Conservation (phyloP, 2,329 filamentous ascomycete species). For the Botrytis galanthina region DNA sequence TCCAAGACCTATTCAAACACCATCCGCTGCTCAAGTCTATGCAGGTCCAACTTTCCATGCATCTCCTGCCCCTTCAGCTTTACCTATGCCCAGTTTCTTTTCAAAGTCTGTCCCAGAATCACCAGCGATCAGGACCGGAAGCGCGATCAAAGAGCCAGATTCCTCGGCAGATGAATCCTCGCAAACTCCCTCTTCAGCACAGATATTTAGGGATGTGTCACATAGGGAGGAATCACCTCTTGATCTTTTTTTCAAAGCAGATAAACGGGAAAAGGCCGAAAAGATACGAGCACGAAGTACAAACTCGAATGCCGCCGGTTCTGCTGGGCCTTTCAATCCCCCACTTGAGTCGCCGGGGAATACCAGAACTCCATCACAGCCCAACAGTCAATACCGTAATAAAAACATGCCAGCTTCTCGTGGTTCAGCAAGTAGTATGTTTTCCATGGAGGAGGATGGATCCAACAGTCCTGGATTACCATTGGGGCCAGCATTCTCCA, state of each 20-base stretch:
- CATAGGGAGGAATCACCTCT: conserved; percentile 70
- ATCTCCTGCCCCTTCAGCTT: conserved; percentile 83
- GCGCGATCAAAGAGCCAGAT: conserved; percentile 44
- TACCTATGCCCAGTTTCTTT: conserved; percentile 88
- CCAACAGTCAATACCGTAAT: conserved; percentile 37
- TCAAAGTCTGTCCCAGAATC: conserved; percentile 72
- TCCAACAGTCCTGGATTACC: conserved; percentile 50
- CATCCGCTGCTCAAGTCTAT: conserved; percentile 52
- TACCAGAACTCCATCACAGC: conserved; percentile 37
- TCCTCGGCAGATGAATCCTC: conserved; percentile 40
- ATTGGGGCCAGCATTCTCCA: conserved; percentile 67
- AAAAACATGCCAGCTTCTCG: conserved; percentile 46
- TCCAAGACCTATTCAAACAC: conserved; percentile 43
- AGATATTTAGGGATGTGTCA: conserved; percentile 54
- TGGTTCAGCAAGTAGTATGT: conserved; percentile 54
- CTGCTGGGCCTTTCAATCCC: conserved; percentile 51
- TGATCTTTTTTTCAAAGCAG: conserved; percentile 86
- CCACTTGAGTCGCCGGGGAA: conserved; percentile 43
- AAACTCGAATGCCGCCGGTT: conserved; percentile 49
- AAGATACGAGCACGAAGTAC: conserved; percentile 59
- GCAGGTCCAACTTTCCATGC: conserved; percentile 94
- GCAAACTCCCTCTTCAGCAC: conserved; percentile 44
- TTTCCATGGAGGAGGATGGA: conserved; percentile 67
- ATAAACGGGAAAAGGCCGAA: conserved; percentile 76
- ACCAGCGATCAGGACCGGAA: conserved; percentile 45